A percentile compares a stretch with the other conserved stretches of the same genome.
Conservation (phyloP, 768 basidiomycete species). For the Dioszegia hungarica region DNA sequence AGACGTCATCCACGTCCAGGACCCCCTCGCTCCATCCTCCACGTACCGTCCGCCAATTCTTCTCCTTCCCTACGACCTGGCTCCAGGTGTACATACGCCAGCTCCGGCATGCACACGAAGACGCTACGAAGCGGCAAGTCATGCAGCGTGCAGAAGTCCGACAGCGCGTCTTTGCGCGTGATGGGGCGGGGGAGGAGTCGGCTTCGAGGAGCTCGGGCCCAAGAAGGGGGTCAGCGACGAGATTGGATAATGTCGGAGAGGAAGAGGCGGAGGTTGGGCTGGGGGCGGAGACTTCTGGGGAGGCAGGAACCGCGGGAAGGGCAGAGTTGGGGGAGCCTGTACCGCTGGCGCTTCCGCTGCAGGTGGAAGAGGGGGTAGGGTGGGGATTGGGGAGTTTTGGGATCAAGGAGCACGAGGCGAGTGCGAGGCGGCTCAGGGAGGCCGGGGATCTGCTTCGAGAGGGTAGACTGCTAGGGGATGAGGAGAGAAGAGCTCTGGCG, state of each 20-base stretch:
- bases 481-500: conserved; percentile 7
- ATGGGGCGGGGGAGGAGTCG: not conserved
- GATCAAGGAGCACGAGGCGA: conserved; percentile 49
- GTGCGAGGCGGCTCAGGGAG: conserved; percentile 39
- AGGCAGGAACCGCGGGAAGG: not conserved
- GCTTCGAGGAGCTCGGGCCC: conserved; percentile 60
- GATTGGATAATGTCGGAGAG: not conserved
- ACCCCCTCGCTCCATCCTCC: conserved; percentile 42
- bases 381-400: conserved; percentile 75
- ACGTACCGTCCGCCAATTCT: conserved; percentile 26
- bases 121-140: conserved; percentile 40
- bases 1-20: conserved; percentile 35
- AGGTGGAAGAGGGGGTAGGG: conserved; percentile 51
- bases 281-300: not conserved
- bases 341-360: not conserved
- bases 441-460: conserved; percentile 47
- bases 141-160: conserved; percentile 30
- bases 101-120: conserved; percentile 41
- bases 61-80: conserved; percentile 40
- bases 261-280: not conserved
- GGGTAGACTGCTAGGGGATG: conserved; percentile 25
- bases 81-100: conserved; percentile 37
- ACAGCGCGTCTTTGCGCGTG: conserved; percentile 17
- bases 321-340: too few species aligned
- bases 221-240: not conserved